Base-by-base conservation (phyloP, 83 land plant genomes). In the Thuja plicata region DNA sequence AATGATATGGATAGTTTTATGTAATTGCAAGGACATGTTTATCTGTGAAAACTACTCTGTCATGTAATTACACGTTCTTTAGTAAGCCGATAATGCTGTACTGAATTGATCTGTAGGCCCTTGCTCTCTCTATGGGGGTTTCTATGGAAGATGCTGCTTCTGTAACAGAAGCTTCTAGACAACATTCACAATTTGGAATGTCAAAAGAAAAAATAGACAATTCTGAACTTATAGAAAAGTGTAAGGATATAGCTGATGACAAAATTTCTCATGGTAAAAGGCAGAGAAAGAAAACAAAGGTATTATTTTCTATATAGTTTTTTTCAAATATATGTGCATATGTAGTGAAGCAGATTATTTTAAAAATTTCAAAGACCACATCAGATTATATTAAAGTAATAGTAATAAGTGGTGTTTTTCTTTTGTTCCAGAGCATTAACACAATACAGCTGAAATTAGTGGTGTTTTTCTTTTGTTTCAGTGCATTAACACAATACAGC, bases 101-200 rank as follows among this genome's bases (percentile, higher is more conserved):
- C 84, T 55, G 6, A 30, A 46, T 52, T 17, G 3, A 71, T 66
- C 78, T 90, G 66, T 88, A 95, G 96, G 96, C 96, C 21, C 92
- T 95, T 89, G 95, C 94, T 85, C 91, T 95, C 27, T 95, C 96
- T 12, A 90, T 94, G 41, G 86, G 88, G 84, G 93, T 76, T 86
- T 86, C 70, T 41, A 88, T 32, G 62, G 35, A 62, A 87, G 77
- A 74, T 32, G 52, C 54, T 86, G 38, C 79, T 50, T 76, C 79
- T 60, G 60, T 86, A 86, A 70, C 73, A 54, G 87, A 54, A 86
- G 87, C 73, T 16, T 86, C 73, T 11, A 86, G 54, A 17, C 71
- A 54, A 86, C 30, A 86, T 57, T 55, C 73, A 37, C 30, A 57
- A 57, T 1, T 24, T 15, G 71, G 71, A 55, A 86, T 32, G 60